phyloP scores from a whole-genome alignment of 495 filamentous ascomycete species.

The Penicillium pancosmium region DNA sequence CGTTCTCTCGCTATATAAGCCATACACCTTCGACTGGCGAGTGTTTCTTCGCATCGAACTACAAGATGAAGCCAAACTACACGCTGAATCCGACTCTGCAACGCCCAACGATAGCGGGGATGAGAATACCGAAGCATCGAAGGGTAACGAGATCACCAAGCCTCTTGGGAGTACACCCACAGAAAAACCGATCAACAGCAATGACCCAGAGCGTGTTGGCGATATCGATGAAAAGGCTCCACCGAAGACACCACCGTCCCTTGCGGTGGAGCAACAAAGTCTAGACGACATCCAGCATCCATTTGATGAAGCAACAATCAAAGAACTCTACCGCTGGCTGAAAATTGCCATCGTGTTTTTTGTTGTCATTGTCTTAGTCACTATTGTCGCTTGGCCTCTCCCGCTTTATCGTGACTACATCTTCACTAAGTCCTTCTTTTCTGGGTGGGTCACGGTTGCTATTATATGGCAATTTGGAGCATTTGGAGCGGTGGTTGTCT shows the following conservation, averaged over 20 bases:
- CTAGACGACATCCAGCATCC: slow-evolving; percentile 40
- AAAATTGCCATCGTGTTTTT: slow-evolving; percentile 44
- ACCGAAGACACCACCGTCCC: not conserved
- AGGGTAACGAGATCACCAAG: not conserved
- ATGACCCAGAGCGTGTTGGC: slow-evolving; percentile 17
- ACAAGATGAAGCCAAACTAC: slow-evolving; percentile 27
- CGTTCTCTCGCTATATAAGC: slow-evolving; percentile 45
- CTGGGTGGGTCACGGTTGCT: slow-evolving; percentile 45
- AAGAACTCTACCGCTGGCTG: slow-evolving; percentile 37
- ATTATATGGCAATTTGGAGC: slow-evolving; percentile 52
- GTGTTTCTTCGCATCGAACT: slow-evolving; percentile 49
- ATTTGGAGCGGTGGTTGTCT: slow-evolving; percentile 46
- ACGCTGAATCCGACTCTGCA: slow-evolving; percentile 15
- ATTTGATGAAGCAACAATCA: slow-evolving; percentile 35
- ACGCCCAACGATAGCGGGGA: slow-evolving; percentile 20
- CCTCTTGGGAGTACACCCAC: not conserved
- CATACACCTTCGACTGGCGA: slow-evolving; percentile 52
- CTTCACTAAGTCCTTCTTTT: slow-evolving; percentile 50
- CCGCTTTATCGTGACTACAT: slow-evolving; percentile 49
- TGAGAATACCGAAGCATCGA: not conserved
- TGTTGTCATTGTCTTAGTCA: slow-evolving; percentile 41
- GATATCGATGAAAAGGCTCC: slow-evolving; percentile 4
- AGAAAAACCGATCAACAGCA: slow-evolving; percentile 10
- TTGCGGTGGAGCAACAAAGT: not conserved
- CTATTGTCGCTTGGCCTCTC: slow-evolving; percentile 46